Evolutionary conservation across 2,329 filamentous ascomycete species (phyloP).

Genomic region (Tolypocladium cylindrosporum): DNA sequence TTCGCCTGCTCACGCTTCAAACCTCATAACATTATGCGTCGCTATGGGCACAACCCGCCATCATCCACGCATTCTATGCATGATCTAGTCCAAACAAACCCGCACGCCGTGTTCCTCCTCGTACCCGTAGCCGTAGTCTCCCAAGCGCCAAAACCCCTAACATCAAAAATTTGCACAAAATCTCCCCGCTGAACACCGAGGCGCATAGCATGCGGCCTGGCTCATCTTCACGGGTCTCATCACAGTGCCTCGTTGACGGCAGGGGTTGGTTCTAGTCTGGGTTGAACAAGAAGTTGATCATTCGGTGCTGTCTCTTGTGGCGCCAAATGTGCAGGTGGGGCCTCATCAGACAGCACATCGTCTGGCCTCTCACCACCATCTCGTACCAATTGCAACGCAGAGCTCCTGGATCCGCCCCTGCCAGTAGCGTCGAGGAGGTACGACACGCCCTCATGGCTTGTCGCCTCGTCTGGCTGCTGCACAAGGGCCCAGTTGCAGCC

Average conservation of each 20-base stretch:
- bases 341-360: neutral
- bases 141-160: neutral
- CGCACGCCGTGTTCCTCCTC: neutral
- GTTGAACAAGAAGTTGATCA: neutral
- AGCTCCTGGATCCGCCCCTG: too few relatives aligned
- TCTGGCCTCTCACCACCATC: neutral
- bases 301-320: neutral
- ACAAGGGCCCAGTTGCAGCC: slow-evolving; percentile 7
- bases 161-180: neutral
- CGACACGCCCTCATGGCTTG: neutral
- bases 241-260: neutral
- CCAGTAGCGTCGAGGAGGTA: neutral
- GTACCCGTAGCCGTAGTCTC: neutral
- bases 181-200: neutral
- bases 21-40: neutral
- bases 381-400: neutral
- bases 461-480: neutral
- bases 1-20: neutral
- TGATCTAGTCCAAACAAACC: neutral
- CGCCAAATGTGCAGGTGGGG: neutral
- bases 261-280: neutral
- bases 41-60: neutral
- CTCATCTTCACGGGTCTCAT: neutral
- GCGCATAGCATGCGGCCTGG: neutral
- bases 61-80: neutral